Base-by-base conservation (phyloP, 2,329 filamentous ascomycete species). In the Chaetomium sp. region DNA sequence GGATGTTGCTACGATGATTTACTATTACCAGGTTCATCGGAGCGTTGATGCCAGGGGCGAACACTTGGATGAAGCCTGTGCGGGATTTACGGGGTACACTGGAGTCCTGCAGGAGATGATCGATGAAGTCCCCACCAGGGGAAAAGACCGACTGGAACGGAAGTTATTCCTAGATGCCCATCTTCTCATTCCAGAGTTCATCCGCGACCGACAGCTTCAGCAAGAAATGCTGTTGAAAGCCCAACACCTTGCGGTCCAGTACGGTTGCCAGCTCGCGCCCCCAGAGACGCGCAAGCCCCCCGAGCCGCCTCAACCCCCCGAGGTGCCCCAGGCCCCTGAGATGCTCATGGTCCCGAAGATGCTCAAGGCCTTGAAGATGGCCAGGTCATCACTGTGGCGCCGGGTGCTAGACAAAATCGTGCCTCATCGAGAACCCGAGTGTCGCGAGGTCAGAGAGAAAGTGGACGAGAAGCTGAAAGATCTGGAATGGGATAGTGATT, bases 61-160 rank as follows among this genome's bases (percentile, higher is more conserved):
- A 27, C 19, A 51, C 4, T 53, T 50, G 12, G 43, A 40, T 3
- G 11, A 35, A 34, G 53, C 19, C 19, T 27, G 19, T 27, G 19
- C 19, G 19, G 19, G 53, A 0, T 33, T 41, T 36, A 63, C 57
- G 1, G 60, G 56, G 19, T 62, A 63, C 47, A 59, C 51, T 1
- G 61, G 61, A 2, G 55, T 62, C 10, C 38, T 62, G 1, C 37
- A 59, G n/a, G 60, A 61, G 51, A 58, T 63, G 38, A 46, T 62
- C 14, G 52, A 33, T 14, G 58, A 63, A 35, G 42, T 63, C 11
- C 53, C 61, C 0, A 47, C 19, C 0, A 51, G 42, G n/a, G 60
- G 61, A 9, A 45, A 43, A 4, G 58, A 61, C 47, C 58, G 61
- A 1, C 49, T 63, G 14, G 33, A 40, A 5, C 55, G 61, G 19